Percentiles rank a stretch among this genome's conserved stretches.
Evolutionary conservation across 306 rosid species (phyloP).

Genomic region (Delonix regia): DNA sequence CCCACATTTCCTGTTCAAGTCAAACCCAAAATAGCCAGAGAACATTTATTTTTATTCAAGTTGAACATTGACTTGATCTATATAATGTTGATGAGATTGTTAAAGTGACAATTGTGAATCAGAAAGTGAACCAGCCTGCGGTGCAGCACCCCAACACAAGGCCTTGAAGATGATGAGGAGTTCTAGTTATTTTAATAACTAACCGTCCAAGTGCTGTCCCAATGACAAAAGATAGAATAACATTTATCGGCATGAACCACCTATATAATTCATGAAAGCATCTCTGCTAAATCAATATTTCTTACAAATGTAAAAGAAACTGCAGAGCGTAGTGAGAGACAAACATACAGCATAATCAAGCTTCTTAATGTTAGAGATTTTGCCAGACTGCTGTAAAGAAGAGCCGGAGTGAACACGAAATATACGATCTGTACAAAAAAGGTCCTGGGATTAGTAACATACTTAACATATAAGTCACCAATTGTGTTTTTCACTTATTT

Average conservation of each 20-base stretch:
- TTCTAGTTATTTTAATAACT: conserved; percentile 36
- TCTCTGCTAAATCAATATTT: neutral
- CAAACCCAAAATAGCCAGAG: neutral
- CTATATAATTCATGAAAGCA: conserved; percentile 21
- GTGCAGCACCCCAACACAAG: conserved; percentile 50
- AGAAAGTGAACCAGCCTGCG: conserved; percentile 36
- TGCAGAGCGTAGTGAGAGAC: neutral
- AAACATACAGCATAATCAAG: conserved; percentile 39
- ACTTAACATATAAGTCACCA: too few relatives aligned
- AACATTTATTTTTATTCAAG: neutral
- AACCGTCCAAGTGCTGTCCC: conserved; percentile 48
- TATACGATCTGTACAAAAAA: conserved; percentile 37
- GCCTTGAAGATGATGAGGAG: conserved; percentile 40
- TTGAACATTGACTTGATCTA: neutral
- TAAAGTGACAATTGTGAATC: neutral
- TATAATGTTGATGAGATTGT: neutral
- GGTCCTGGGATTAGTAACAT: neutral
- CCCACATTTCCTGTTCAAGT: conserved; percentile 47
- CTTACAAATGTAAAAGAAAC: neutral
- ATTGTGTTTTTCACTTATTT: neutral
- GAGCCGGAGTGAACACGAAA: conserved; percentile 43
- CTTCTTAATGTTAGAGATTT: conserved; percentile 30
- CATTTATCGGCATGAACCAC: conserved; percentile 54
- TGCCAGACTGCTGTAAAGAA: conserved; percentile 36
- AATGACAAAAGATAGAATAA: conserved; percentile 36